Conservation (phyloP, 768 basidiomycete genomes). For the Strobilomyces echinocephalus region DNA sequence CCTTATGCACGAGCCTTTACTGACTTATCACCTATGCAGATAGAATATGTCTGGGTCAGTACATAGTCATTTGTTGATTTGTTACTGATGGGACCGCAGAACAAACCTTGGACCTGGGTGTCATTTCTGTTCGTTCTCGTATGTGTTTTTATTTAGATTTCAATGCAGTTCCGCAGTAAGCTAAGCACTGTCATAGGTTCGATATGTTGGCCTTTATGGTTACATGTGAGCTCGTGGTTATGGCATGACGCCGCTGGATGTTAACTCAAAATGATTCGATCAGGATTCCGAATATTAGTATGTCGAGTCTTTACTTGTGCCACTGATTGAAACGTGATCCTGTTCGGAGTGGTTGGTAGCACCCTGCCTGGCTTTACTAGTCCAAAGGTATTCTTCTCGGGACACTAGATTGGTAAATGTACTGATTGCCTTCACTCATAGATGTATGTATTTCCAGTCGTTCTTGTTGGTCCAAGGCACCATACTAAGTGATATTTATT, state of each 20-base stretch:
- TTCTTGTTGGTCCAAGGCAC: background rate
- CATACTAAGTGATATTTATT: background rate
- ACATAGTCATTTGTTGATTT: background rate
- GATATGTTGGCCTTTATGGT: background rate
- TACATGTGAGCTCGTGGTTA: background rate
- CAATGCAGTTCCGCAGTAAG: background rate
- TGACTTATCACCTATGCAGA: background rate
- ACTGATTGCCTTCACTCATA: background rate
- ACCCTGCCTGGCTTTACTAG: background rate
- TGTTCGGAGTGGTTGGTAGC: slow-evolving; percentile 1
- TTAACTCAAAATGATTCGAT: background rate
- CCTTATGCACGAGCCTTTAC: background rate
- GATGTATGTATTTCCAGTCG: background rate
- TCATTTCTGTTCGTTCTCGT: background rate
- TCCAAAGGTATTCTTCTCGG: background rate
- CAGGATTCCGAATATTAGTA: background rate
- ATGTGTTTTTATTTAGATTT: background rate
- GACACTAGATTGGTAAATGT: background rate
- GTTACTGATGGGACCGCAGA: background rate
- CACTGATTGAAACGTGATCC: background rate
- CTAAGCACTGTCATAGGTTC: background rate
- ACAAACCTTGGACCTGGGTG: background rate
- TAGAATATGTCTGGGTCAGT: background rate
- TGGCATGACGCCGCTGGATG: background rate
- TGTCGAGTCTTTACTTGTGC: background rate